Base-by-base conservation (phyloP, 306 rosid species). In the Calophaca sinica region DNA sequence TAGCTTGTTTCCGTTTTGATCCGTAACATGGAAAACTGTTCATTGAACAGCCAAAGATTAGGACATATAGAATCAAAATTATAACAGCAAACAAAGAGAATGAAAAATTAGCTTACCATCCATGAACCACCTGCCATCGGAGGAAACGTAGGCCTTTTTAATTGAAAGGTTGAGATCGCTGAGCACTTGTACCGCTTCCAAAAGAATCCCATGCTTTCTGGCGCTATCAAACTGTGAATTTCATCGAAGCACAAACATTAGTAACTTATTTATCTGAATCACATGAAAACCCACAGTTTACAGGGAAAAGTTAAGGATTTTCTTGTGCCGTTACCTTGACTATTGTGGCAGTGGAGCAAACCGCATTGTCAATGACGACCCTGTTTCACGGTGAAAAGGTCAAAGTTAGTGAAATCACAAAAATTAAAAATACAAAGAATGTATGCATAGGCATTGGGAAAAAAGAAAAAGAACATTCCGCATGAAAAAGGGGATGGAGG, bases 81-180 rank as follows among this genome's bases (percentile, higher is more conserved):
- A 59, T 3, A 14, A 45, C 5, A 3, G 7, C 14, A 33, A 54
- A 62, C 4, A 50, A 64, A 38, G 3, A 49, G 7, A 61, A 8
- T 13, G 11, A 35, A 36, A 15, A 68, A 60, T 9, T 29, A 68
- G 45, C 87, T 75, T 78, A 94, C 99, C 99, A 86, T 88, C 97
- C 99, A 94, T 94, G 92, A 90, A 92, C 99, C 99, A 94, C 42
- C 81, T 83, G 7, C 96, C 99, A 81, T 94, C 99, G 0, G 99
- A 91, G 55, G 96, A 94, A 84, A 94, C 87, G 50, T 94, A 90
- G 0, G 97, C 99, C 70, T 94, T 94, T 80, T 94, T 88, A 39
- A 94, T 94, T 7, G 81, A 82, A 62, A 94, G 93, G 65, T 94
- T 86, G 29, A 90, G 76, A 86, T 94, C 99, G 15, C 96, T 87